These are phyloP conservation scores for Colletotrichum sidae DNA, from an alignment of 2,329 filamentous ascomycete genomes.

Conservation along the genomic window DNA sequence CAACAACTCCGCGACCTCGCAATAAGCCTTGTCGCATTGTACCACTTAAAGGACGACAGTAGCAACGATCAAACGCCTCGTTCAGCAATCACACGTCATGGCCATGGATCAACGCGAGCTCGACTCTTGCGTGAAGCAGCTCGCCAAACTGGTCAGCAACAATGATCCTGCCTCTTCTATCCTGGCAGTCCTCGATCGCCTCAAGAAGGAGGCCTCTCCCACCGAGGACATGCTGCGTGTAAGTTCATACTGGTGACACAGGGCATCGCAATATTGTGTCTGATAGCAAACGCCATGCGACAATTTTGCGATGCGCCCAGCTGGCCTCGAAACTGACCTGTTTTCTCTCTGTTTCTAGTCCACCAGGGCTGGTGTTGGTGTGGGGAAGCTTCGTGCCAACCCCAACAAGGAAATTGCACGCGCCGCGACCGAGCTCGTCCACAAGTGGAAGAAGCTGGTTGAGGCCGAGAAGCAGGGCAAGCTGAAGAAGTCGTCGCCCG, in stretches of 20 bases:
- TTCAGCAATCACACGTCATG: constrained; percentile 14
- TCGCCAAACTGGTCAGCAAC: constrained; percentile 81
- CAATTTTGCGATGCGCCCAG: not conserved
- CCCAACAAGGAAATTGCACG: constrained; percentile 83
- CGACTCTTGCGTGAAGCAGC: constrained; percentile 78
- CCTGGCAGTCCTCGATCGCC: constrained; percentile 78
- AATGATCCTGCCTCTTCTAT: constrained; percentile 81
- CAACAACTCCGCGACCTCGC: not conserved
- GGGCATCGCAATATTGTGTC: no score
- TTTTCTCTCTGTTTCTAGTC: constrained; percentile 56
- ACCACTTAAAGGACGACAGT: no score
- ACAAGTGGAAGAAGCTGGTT: constrained; percentile 87
- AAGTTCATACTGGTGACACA: constrained; percentile 47
- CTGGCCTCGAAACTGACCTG: constrained; percentile 29
- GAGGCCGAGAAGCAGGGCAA: constrained; percentile 70
- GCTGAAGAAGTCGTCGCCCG: constrained; percentile 50
- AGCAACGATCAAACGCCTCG: not conserved
- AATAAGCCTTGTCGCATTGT: not conserved
- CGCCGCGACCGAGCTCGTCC: constrained; percentile 84
- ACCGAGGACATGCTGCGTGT: constrained; percentile 91
- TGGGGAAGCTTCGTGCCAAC: constrained; percentile 84
- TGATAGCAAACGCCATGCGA: not conserved
- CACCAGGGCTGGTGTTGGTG: constrained; percentile 90
- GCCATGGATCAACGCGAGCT: constrained; percentile 84
- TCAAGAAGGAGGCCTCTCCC: constrained; percentile 84